Percentiles rank a stretch among this genome's conserved stretches.
Evolutionary conservation across 495 filamentous ascomycete species (phyloP).

Genomic region (Recurvomyces mirabilis): DNA sequence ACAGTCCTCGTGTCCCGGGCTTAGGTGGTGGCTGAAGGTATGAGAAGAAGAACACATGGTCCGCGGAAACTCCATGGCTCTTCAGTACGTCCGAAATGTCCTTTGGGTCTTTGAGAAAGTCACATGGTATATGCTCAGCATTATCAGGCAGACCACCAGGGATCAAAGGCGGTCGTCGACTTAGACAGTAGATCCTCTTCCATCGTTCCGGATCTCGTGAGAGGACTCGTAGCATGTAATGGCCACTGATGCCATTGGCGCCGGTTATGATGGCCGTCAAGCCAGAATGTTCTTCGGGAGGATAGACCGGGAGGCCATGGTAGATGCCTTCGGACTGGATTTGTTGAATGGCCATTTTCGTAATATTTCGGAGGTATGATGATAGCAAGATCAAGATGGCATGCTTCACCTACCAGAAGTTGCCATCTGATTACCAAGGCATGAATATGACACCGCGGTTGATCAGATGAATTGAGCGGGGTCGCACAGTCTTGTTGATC

Average conservation of each 20-base stretch:
- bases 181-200: slow-evolving; percentile 41
- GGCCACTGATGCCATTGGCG: slow-evolving; percentile 34
- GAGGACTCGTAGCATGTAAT: slow-evolving; percentile 36
- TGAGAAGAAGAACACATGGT: slow-evolving; percentile 46
- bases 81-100: slow-evolving; percentile 33
- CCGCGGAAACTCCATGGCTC: slow-evolving; percentile 29
- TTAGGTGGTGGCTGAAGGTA: slow-evolving; percentile 45
- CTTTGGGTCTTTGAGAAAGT: slow-evolving; percentile 31
- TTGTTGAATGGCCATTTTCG: slow-evolving; percentile 11
- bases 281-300: slow-evolving; percentile 26
- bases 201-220: slow-evolving; percentile 34
- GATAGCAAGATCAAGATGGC: background rate
- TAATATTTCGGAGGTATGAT: background rate
- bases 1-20: slow-evolving; percentile 25
- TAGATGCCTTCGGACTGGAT: slow-evolving; percentile 29
- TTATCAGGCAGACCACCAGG: slow-evolving; percentile 25
- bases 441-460: too few relatives aligned
- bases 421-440: background rate
- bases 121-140: slow-evolving; percentile 38
- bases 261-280: slow-evolving; percentile 44
- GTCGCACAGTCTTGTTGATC: background rate
- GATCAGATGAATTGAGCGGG: background rate
- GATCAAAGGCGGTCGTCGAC: slow-evolving; percentile 16
- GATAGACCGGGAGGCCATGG: slow-evolving; percentile 39
- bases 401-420: background rate